Conservation (phyloP, 352 stramenopile genomes). For the Globisporangium radiosum region DNA sequence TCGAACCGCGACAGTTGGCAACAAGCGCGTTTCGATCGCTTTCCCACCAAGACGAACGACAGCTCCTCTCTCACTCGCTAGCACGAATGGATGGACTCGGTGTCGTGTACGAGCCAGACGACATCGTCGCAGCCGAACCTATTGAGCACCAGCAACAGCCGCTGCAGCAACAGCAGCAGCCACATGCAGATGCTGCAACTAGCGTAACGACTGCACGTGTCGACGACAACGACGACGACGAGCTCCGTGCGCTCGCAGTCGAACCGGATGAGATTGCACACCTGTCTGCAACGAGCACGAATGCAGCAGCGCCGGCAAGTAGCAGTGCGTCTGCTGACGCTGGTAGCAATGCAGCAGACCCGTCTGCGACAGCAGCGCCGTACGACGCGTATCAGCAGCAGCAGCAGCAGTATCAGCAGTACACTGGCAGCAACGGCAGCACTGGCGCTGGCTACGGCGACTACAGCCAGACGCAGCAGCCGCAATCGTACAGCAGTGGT, state of each 20-base stretch:
- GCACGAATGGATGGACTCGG: slow-evolving; percentile 57
- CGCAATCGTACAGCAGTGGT: slow-evolving; percentile 1
- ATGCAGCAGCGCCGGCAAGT: slow-evolving; percentile 5
- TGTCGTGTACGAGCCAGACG: slow-evolving; percentile 76
- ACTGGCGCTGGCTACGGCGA: slow-evolving; percentile 12
- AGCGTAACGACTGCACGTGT: background rate
- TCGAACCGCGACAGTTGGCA: background rate
- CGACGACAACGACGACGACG: slow-evolving; percentile 45
- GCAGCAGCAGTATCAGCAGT: slow-evolving; percentile 22
- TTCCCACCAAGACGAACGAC: background rate
- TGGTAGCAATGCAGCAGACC: slow-evolving; percentile 4
- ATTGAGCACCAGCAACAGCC: slow-evolving; percentile 8
- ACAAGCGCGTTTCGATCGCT: background rate
- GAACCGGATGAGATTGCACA: slow-evolving; percentile 45
- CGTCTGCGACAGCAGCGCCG: slow-evolving; percentile 4
- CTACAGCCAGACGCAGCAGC: slow-evolving; percentile 16
- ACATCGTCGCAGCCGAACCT: slow-evolving; percentile 28
- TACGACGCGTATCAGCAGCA: slow-evolving; percentile 38
- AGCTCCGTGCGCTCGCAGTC: slow-evolving; percentile 51
- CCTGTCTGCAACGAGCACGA: slow-evolving; percentile 7
- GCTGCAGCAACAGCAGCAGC: background rate
- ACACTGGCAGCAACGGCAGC: slow-evolving; percentile 16
- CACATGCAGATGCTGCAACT: background rate
- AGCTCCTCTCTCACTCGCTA: background rate
- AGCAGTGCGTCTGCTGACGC: background rate